Evolutionary conservation across 1,284 basidiomycete species (phyloP).

Genomic region (Agroathelia rolfsii): DNA sequence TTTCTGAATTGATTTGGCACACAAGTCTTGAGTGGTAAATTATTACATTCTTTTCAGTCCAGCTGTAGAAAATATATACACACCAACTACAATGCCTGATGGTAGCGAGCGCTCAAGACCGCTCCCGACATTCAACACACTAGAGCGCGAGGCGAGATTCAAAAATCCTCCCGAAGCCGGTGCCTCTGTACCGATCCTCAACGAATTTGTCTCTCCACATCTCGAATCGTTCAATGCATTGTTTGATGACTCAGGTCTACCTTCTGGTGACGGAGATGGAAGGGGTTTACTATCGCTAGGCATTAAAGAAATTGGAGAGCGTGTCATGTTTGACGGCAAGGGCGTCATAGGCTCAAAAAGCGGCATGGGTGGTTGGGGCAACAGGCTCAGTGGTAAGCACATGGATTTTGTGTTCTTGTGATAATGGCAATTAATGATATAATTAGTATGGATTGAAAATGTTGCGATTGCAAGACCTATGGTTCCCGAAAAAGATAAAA

Average conservation of each 20-base stretch:
- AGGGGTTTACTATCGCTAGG: constrained; percentile 76
- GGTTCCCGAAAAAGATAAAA: constrained; percentile 78
- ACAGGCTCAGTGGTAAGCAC: constrained; percentile 72
- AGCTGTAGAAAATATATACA: too few relatives aligned
- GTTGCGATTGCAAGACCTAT: constrained; percentile 81
- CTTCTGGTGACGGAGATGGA: constrained; percentile 64
- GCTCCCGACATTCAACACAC: constrained; percentile 70
- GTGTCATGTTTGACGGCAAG: constrained; percentile 88
- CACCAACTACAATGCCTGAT: constrained; percentile 30
- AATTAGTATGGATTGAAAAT: constrained; percentile 81
- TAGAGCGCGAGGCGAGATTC: constrained; percentile 78
- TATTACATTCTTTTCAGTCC: too few relatives aligned
- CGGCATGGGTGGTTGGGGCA: constrained; percentile 61
- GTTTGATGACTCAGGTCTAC: constrained; percentile 76
- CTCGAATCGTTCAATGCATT: constrained; percentile 96
- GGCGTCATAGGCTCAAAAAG: constrained; percentile 39
- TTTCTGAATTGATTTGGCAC: too few relatives aligned
- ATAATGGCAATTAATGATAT: constrained; percentile 10
- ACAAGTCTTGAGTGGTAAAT: too few relatives aligned
- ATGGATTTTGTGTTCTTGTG: constrained; percentile 3
- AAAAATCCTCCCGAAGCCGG: constrained; percentile 64
- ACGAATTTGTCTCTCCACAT: constrained; percentile 91
- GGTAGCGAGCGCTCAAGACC: constrained; percentile 16
- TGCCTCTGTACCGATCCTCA: constrained; percentile 74
- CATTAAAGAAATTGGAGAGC: constrained; percentile 79